Evolutionary conservation across 2,329 filamentous ascomycete genomes (phyloP), one percentile per base, ranked within the genome.

Genomic region (Xylariales sp.): DNA sequence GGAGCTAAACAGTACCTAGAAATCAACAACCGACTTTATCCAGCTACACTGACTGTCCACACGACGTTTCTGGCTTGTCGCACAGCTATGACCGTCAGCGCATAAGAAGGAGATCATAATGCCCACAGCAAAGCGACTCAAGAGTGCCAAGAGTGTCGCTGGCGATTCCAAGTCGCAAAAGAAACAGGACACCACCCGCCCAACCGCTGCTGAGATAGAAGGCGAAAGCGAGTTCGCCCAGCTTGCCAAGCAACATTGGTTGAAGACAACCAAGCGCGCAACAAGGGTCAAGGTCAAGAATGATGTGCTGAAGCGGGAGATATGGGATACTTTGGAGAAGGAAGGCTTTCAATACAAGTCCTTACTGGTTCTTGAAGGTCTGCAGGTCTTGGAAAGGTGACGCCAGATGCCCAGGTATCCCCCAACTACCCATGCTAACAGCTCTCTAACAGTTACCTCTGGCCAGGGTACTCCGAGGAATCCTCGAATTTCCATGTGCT

Each of bases 401-500:
- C 24, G 24, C 24, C 24, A 27, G n/a, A n/a, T n/a, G n/a, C n/a
- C n/a, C n/a, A n/a, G n/a, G n/a, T n/a, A n/a, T 27, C 8, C 8
- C 24, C 24, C 24, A n/a, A n/a, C 8, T 8, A 27, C 24, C 24
- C 8, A 27, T 27, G 8, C 24, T 8, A 27, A 27, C 24, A 8
- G 24, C 8, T 27, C 24, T n/a, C n/a, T 27, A 8, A 27, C n/a
- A 86, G 88, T 58, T 97, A 95, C 59, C 75, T 98, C 20, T 98
- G 93, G 93, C 93, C 93, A 33, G 88, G 86, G 38, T 98, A 94
- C 61, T 82, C 78, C 10, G 87, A 95, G 49, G 82, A 93, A 55
- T 81, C 88, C 4, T 95, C 91, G 22, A 94, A 98, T 61, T 84
- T 89, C 56, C 91, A 98, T 61, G 84, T 96, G 40, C 71, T 97